These are phyloP conservation scores for Tetrahymena borealis DNA, from an alignment of 73 alveolate genomes.

Conservation along the genomic window DNA sequence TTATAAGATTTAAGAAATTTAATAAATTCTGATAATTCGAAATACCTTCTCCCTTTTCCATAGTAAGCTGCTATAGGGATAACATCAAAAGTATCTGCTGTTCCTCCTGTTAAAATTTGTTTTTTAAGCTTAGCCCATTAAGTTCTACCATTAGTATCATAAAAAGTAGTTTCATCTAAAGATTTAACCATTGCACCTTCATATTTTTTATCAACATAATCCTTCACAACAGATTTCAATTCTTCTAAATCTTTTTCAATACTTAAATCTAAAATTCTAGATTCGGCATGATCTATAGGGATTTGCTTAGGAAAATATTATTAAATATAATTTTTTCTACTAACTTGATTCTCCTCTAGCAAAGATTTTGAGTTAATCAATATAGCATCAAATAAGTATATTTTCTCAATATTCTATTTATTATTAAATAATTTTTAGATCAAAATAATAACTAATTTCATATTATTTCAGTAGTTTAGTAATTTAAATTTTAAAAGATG, in stretches of 20 bases:
- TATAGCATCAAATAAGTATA: constrained; percentile 8
- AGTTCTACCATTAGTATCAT: constrained; percentile 83
- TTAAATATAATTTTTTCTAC: neutral
- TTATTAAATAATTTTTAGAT: constrained; percentile 40
- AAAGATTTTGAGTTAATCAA: neutral
- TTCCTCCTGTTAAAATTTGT: constrained; percentile 74
- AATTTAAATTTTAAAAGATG: no score
- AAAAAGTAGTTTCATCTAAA: constrained; percentile 68
- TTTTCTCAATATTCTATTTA: constrained; percentile 54
- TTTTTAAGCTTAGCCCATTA: constrained; percentile 88
- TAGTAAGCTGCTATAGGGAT: constrained; percentile 82
- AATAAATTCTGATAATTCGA: no score
- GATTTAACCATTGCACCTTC: constrained; percentile 90
- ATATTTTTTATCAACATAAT: constrained; percentile 67
- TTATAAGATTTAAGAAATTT: neutral
- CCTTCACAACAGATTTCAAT: constrained; percentile 67
- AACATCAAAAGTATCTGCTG: constrained; percentile 83
- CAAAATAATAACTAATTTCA: no score
- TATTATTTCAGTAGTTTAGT: no score
- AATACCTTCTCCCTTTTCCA: constrained; percentile 73
- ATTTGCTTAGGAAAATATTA: neutral
- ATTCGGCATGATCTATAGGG: neutral
- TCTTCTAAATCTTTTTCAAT: constrained; percentile 72
- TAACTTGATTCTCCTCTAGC: neutral
- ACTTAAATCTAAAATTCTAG: constrained; percentile 44